A percentile compares a stretch with the other conserved stretches of the same genome.
These are phyloP conservation scores for Albophoma yamanashiensis DNA, from an alignment of 2,329 filamentous ascomycete genomes.

Conservation along the genomic window DNA sequence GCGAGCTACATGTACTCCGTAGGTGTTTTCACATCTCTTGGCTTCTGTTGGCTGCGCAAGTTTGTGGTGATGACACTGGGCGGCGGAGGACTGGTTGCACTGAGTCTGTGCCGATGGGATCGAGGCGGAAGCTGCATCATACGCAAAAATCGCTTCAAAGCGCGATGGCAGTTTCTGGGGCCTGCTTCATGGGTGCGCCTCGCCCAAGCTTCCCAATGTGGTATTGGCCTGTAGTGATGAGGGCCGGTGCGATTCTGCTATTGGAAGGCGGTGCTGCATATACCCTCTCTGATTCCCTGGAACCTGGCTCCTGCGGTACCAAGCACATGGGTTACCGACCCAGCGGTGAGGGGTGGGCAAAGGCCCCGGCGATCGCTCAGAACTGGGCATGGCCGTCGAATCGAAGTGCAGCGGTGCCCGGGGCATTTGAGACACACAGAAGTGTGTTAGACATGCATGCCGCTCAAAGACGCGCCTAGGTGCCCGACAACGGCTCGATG, in stretches of 20 bases:
- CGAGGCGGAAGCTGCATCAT: background rate
- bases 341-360: background rate
- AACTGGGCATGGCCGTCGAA: background rate
- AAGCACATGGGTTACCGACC: background rate
- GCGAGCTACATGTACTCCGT: background rate
- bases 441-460: slow-evolving; percentile 3
- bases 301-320: background rate
- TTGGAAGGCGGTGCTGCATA: background rate
- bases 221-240: background rate
- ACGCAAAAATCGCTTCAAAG: background rate
- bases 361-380: background rate
- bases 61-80: background rate
- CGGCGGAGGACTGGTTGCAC: background rate
- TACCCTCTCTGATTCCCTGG: background rate
- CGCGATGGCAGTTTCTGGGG: background rate
- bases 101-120: background rate
- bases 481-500: background rate
- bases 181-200: background rate
- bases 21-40: background rate
- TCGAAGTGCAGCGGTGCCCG: background rate
- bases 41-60: background rate
- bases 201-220: background rate
- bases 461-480: background rate
- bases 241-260: background rate
- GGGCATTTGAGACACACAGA: background rate